Base-by-base conservation (phyloP, 768 basidiomycete genomes). In the Rubroboletus pulcherrimus region DNA sequence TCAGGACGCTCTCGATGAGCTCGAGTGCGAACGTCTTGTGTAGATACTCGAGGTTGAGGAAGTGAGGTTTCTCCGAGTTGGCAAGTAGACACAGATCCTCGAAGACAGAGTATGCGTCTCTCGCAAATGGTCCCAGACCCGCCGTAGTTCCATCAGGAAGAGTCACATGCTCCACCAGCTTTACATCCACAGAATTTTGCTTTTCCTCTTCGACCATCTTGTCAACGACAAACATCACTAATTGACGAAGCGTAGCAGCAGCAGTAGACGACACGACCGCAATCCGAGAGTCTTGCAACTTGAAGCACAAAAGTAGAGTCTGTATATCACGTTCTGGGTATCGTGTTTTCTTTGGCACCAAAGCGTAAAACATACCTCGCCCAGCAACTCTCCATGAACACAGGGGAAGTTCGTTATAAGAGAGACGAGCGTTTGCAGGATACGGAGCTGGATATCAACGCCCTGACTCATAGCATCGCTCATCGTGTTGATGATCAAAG, bases 221-320 rank as follows among this genome's bases (percentile, higher is more conserved):
- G 73, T 99, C 97, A 42, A 98, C 91, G 17, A 98, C 87, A 61
- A 98, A 91, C 95, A 99, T 98, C 43, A 98, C 92, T 2, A 98
- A 79, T 68, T 98, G 96, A 3, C 95, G 87, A 5, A 98, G 81
- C 0, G 95, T 98, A 0, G 97, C 97, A 3, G 95, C 95, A 2
- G 96, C 96, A 4, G 97, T 98, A 0, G 93, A 95, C 3, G 94
- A 96, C 7, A 99, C 96, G 26, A 98, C 96, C 0, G 93, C 90
- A 24, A 95, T 97, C 59, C 91, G 86, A 0, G 93, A 95, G 56
- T 98, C 97, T 71, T 98, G 94, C 26, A 98, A 75, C 69, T 87
- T 93, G 80, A 98, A 98, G 66, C 94, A 98, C 8, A 98, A 74
- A n/a, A 96, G 74, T 0, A 98, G 77, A 0, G 92, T 92, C 92